A percentile compares a stretch with the other conserved stretches of the same genome.
These are phyloP conservation scores for Striga asiatica DNA, from an alignment of 257 asterid genomes.

Conservation along the genomic window DNA sequence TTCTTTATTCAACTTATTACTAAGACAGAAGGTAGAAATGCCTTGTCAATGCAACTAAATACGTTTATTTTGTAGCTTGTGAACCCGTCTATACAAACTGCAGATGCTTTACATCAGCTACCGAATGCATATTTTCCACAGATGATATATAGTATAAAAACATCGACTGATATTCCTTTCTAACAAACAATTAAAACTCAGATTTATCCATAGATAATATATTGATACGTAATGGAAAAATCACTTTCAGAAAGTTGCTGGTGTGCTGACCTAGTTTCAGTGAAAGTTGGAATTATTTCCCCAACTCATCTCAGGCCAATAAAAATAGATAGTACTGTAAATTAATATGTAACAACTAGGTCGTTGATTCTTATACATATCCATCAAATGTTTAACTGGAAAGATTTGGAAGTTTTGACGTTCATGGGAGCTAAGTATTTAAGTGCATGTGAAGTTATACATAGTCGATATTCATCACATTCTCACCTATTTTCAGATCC, in stretches of 20 bases:
- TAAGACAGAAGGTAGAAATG: no score
- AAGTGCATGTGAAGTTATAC: not conserved
- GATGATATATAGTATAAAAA: no score
- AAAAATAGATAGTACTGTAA: not conserved
- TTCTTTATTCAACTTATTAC: not conserved
- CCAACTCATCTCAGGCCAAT: not conserved
- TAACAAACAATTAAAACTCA: not conserved
- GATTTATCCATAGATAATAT: not conserved
- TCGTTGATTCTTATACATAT: no score
- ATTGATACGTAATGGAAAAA: not conserved
- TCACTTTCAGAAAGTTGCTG: not conserved
- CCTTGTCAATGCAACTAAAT: not conserved
- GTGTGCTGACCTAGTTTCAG: not conserved
- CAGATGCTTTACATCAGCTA: slow-evolving; percentile 2
- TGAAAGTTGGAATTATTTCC: not conserved
- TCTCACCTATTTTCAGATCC: slow-evolving; percentile 90
- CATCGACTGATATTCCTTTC: no score
- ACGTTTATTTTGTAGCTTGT: not conserved
- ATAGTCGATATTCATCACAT: not conserved
- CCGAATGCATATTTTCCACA: not conserved
- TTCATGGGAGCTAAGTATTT: not conserved
- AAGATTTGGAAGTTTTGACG: not conserved
- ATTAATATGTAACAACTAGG: no score
- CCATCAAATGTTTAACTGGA: no score
- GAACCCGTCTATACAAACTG: not conserved